Evolutionary conservation across 73 alveolate species (phyloP).

Genomic region (Uronychia setigera): DNA sequence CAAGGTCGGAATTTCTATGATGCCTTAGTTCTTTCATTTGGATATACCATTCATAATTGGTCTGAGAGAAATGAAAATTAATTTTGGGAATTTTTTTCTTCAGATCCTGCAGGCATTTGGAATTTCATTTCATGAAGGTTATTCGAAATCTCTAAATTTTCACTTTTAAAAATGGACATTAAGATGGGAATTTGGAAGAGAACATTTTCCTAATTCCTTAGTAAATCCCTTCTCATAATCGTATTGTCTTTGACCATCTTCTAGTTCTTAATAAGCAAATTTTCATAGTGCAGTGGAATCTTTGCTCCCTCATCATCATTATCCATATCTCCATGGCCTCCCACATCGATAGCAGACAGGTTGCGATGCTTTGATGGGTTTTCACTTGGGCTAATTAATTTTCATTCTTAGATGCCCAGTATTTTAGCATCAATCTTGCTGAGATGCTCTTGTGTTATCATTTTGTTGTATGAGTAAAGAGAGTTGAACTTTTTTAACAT

Average conservation of each 20-base stretch:
- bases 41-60: background rate
- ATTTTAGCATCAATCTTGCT: background rate
- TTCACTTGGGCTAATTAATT: background rate
- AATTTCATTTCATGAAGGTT: background rate
- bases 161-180: no score
- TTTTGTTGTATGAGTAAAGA: background rate
- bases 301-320: background rate
- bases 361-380: background rate
- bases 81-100: no score
- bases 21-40: no score
- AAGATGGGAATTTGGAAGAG: no score
- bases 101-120: background rate
- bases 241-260: background rate
- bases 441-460: background rate
- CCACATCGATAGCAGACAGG: no score
- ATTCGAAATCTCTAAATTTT: background rate
- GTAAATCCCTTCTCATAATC: background rate
- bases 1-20: no score
- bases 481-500: background rate
- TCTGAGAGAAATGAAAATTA: background rate
- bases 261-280: background rate
- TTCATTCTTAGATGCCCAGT: background rate
- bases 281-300: background rate
- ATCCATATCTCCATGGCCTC: background rate
- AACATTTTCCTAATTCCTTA: background rate